These are phyloP conservation scores for Hymenoscyphus scutula DNA, from an alignment of 2,329 filamentous ascomycete species.

Conservation along the genomic window DNA sequence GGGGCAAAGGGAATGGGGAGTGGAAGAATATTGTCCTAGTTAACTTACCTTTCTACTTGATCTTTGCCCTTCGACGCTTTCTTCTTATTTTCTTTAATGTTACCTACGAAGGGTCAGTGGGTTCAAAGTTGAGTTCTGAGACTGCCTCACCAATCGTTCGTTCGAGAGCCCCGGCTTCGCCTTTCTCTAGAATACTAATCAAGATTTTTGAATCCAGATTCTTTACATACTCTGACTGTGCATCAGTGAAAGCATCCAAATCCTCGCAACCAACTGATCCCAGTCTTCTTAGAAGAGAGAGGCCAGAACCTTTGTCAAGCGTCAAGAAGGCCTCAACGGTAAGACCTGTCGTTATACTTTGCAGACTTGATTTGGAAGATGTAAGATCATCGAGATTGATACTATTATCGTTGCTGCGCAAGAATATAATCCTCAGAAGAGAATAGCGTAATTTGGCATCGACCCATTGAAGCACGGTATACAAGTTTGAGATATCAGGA, in stretches of 20 bases:
- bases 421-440: constrained; percentile 2
- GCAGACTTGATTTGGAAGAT: neutral
- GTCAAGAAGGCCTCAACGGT: neutral
- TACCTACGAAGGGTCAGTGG: neutral
- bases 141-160: neutral
- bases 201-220: neutral
- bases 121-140: neutral
- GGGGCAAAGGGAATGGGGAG: too few species aligned
- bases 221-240: too few species aligned
- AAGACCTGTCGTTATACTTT: too few species aligned
- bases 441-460: neutral
- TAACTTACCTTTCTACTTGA: constrained; percentile 3
- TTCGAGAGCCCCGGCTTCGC: neutral
- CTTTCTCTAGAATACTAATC: neutral
- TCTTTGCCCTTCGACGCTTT: neutral
- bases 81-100: neutral
- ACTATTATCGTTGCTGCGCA: neutral
- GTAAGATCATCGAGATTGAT: neutral
- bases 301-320: neutral
- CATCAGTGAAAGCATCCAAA: too few species aligned
- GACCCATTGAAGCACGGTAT: neutral
- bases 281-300: neutral
- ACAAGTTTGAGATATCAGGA: neutral
- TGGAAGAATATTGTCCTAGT: too few species aligned
- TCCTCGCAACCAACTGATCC: too few species aligned